A percentile compares a stretch with the other conserved stretches of the same genome.
Evolutionary conservation across 2,329 filamentous ascomycete genomes (phyloP).

Genomic region (Fusarium sp.): DNA sequence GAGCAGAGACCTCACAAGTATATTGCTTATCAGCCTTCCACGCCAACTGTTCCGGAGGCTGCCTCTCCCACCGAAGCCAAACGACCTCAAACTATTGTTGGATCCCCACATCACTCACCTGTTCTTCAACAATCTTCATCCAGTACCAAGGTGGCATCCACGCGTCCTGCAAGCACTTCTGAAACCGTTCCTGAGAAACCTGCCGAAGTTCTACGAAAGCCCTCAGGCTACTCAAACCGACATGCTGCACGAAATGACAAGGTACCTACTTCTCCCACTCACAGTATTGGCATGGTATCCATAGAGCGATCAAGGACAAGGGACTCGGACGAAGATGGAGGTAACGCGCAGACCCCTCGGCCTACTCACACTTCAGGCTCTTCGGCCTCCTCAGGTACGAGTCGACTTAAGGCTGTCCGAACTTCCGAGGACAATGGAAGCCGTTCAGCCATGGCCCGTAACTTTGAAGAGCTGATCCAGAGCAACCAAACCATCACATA

Average conservation of each 20-base stretch:
- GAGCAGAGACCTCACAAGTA: constrained; percentile 36
- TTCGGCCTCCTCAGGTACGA: constrained; percentile 59
- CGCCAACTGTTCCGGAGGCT: constrained; percentile 39
- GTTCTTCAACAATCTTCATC: constrained; percentile 37
- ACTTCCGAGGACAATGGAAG: constrained; percentile 67
- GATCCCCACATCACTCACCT: constrained; percentile 23
- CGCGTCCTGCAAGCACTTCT: constrained; percentile 45
- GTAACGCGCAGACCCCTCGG: constrained; percentile 44
- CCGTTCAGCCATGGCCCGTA: constrained; percentile 67
- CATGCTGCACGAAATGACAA: constrained; percentile 35
- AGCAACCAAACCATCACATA: constrained; percentile 86
- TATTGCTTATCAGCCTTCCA: constrained; percentile 39
- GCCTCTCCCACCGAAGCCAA: constrained; percentile 26
- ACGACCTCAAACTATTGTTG: constrained; percentile 33
- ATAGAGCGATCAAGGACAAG: constrained; percentile 50
- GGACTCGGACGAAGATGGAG: constrained; percentile 50
- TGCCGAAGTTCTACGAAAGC: constrained; percentile 48
- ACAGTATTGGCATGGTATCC: constrained; percentile 52
- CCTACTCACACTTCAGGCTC: constrained; percentile 61
- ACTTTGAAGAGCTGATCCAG: constrained; percentile 83
- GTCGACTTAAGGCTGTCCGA: constrained; percentile 63
- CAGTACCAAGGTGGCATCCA: constrained; percentile 49
- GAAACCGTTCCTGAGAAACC: constrained; percentile 44
- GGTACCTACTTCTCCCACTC: constrained; percentile 39
- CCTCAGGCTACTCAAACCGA: constrained; percentile 38